phyloP scores from a whole-genome alignment of 106 monocot species.

The Agapanthus africanus region DNA sequence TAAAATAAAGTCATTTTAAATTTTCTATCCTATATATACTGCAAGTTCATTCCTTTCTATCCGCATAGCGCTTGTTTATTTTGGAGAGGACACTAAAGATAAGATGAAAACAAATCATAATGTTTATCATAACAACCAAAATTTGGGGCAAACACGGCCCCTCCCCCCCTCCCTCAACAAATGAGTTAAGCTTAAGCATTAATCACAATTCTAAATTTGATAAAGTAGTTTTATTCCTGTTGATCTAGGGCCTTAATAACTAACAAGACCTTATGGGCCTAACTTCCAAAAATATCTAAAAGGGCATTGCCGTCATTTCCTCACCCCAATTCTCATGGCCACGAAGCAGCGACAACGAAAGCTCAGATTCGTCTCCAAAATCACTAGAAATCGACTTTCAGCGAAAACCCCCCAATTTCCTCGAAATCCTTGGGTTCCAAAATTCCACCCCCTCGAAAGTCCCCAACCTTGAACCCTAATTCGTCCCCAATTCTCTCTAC shows the following conservation, averaged over 20 bases:
- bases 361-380: background rate
- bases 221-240: too few relatives aligned
- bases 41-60: too few relatives aligned
- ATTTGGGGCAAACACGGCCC: too few relatives aligned
- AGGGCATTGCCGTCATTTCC: background rate
- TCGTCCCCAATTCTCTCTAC: background rate
- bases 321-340: background rate
- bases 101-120: too few relatives aligned
- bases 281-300: background rate
- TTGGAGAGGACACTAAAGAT: too few relatives aligned
- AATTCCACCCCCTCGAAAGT: background rate
- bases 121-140: too few relatives aligned
- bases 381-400: background rate
- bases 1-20: too few relatives aligned
- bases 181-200: too few relatives aligned
- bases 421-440: background rate
- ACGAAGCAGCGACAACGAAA: conserved; percentile 1
- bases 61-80: too few relatives aligned
- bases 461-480: background rate
- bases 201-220: too few relatives aligned
- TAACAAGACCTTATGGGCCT: background rate
- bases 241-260: background rate
- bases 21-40: too few relatives aligned
- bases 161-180: too few relatives aligned
- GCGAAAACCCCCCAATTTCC: background rate